These are phyloP conservation scores for Suillus occidentalis DNA, from an alignment of 768 basidiomycete genomes.

Conservation along the genomic window DNA sequence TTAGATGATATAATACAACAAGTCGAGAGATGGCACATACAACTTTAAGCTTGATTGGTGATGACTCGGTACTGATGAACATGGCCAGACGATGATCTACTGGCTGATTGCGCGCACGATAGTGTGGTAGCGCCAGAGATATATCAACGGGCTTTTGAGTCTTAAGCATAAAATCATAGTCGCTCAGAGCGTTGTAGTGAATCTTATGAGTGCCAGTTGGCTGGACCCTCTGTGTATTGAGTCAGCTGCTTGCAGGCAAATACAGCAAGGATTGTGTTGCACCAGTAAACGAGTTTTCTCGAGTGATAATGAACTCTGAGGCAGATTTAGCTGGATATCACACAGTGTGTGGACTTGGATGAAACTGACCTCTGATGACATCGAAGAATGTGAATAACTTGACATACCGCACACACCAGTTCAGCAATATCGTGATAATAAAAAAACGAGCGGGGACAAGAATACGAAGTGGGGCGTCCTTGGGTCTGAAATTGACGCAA, in stretches of 20 bases:
- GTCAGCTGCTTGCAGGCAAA: background rate
- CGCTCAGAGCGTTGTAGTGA: constrained; percentile 57
- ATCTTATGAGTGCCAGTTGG: constrained; percentile 58
- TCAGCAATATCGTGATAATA: background rate
- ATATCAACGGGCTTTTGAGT: constrained; percentile 56
- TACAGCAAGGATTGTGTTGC: background rate
- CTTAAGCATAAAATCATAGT: constrained; percentile 70
- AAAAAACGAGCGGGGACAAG: background rate
- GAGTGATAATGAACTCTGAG: constrained; percentile 24
- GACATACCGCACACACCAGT: constrained; percentile 20
- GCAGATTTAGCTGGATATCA: constrained; percentile 12
- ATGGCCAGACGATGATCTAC: constrained; percentile 71
- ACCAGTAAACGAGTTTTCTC: constrained; percentile 22
- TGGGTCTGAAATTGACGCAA: constrained; percentile 7
- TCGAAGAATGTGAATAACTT: constrained; percentile 21
- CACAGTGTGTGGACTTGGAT: background rate
- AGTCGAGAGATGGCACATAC: constrained; percentile 43
- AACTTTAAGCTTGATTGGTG: constrained; percentile 68
- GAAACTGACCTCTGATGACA: constrained; percentile 26
- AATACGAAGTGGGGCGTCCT: constrained; percentile 7
- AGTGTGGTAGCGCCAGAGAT: constrained; percentile 72
- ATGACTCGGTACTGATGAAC: constrained; percentile 53
- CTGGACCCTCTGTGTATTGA: constrained; percentile 26
- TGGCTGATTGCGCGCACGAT: constrained; percentile 74
- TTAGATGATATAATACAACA: constrained; percentile 15